Conservation (phyloP, 441 rosid genomes). For the Melastoma candidum region DNA sequence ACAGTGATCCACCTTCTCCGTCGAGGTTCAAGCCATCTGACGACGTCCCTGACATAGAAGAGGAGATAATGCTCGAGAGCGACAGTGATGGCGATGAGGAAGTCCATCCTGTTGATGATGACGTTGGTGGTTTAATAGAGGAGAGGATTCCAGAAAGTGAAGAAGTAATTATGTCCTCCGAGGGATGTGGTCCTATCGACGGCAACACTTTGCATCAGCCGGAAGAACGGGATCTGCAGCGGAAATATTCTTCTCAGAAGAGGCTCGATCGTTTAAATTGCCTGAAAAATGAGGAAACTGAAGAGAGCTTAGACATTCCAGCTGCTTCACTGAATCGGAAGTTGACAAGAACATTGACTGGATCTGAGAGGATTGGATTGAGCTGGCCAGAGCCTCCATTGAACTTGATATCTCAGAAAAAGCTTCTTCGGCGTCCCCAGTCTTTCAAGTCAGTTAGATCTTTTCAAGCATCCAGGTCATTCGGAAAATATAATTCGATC, state of each 20-base stretch:
- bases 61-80: conserved; percentile 39
- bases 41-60: conserved; percentile 57
- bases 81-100: conserved; percentile 84
- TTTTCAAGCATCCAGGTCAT: conserved; percentile 41
- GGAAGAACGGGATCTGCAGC: conserved; percentile 32
- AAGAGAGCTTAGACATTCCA: conserved; percentile 19
- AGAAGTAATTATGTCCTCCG: conserved; percentile 15
- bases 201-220: conserved; percentile 21
- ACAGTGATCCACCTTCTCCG: conserved; percentile 94
- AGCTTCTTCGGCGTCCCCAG: conserved; percentile 45
- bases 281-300: conserved; percentile 28
- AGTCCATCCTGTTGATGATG: conserved; percentile 69
- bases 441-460: conserved; percentile 57
- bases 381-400: conserved; percentile 89
- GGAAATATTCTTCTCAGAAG: conserved; percentile 49
- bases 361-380: conserved; percentile 70
- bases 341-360: conserved; percentile 52
- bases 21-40: conserved; percentile 66
- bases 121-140: conserved; percentile 22
- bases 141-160: conserved; percentile 11
- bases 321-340: conserved; percentile 21
- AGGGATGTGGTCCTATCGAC: conserved; percentile 16
- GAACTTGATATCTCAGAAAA: conserved; percentile 43
- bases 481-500: conserved; percentile 48
- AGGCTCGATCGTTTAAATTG: conserved; percentile 56